Base-by-base conservation (phyloP, 2,329 filamentous ascomycete genomes). In the Calonectria hawksworthii region DNA sequence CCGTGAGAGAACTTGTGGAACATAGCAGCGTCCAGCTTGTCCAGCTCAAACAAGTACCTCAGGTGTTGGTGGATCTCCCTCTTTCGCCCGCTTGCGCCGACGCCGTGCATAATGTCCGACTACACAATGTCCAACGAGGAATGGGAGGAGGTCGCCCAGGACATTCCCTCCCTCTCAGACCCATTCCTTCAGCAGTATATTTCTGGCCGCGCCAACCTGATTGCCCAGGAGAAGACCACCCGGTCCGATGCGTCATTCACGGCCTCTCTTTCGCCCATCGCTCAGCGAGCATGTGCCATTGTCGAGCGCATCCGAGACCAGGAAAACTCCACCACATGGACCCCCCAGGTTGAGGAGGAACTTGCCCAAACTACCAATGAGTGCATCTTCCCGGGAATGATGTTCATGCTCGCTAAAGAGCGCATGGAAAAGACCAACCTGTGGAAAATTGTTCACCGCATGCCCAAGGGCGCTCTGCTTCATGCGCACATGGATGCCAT, bases 401-500 rank as follows among this genome's bases (percentile, higher is more conserved):
- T 98, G 94, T 98, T 98, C 85, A 93, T 91, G 44, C 89, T 96
- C 44, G 95, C 95, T 79, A 96, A 96, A 84, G 91, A 93, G n/a
- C 92, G 92, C 47, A 98, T 98, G 92, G 95, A 98, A 85, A 89
- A 89, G 79, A 98, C 95, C 18, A 93, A 93, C 81, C 88, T 98
- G 30, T 99, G 95, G 95, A 90, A 92, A 77, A 97, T 98, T 79
- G 90, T 98, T 21, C 91, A 93, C 74, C 90, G 88, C 77, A 95
- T 99, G 94, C 96, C 96, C 34, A 99, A 99, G 84, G 97, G 96
- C 16, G 90, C 93, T 11, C 88, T 98, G 36, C 86, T 98, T 74
- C 96, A 99, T 86, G 95, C 95, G 54, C 96, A 99, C 84, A 88
- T 98, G 82, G 95, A 98, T 84, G 95, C 96, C 80, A 98, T 98